A percentile compares a stretch with the other conserved stretches of the same genome.
Conservation (phyloP, 306 rosid genomes). For the Fragaria nilgerrensis region DNA sequence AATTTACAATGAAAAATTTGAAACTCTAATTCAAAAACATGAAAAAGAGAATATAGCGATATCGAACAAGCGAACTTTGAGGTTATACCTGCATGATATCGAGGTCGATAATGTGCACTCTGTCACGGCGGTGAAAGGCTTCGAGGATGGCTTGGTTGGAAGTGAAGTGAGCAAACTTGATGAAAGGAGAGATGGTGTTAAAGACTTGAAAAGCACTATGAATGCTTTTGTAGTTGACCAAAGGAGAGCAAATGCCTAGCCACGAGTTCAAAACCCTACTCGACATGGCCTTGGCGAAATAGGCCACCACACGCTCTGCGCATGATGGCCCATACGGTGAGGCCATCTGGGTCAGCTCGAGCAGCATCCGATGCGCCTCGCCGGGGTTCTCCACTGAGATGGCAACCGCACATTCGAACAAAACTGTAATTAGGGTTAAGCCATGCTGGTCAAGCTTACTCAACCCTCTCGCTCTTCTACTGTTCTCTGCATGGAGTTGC, state of each 20-base stretch:
- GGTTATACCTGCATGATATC: slow-evolving; percentile 62
- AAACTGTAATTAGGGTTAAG: slow-evolving; percentile 54
- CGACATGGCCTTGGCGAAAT: slow-evolving; percentile 74
- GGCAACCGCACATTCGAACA: slow-evolving; percentile 78
- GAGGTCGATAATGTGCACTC: slow-evolving; percentile 70
- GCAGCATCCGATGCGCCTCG: slow-evolving; percentile 68
- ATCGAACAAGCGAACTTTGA: not conserved
- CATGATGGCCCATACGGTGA: slow-evolving; percentile 77
- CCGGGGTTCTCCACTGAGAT: slow-evolving; percentile 70
- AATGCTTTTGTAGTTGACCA: slow-evolving; percentile 49
- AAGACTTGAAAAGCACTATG: slow-evolving; percentile 65
- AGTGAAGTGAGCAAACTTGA: slow-evolving; percentile 83
- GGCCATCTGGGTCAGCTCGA: slow-evolving; percentile 62
- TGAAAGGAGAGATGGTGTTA: slow-evolving; percentile 73
- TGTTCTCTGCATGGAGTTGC: slow-evolving; percentile 38
- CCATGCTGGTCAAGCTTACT: slow-evolving; percentile 35
- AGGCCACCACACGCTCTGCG: slow-evolving; percentile 74
- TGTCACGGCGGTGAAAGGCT: slow-evolving; percentile 47
- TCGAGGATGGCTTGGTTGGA: slow-evolving; percentile 88
- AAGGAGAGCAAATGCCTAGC: slow-evolving; percentile 59
- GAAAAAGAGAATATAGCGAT: no score
- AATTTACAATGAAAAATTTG: not conserved
- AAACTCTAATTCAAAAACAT: not conserved
- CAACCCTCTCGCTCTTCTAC: slow-evolving; percentile 12
- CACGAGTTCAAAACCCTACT: slow-evolving; percentile 70